These are phyloP conservation scores for Sungouiozyma ichnusensis DNA, from an alignment of 805 yeast species.

Conservation along the genomic window DNA sequence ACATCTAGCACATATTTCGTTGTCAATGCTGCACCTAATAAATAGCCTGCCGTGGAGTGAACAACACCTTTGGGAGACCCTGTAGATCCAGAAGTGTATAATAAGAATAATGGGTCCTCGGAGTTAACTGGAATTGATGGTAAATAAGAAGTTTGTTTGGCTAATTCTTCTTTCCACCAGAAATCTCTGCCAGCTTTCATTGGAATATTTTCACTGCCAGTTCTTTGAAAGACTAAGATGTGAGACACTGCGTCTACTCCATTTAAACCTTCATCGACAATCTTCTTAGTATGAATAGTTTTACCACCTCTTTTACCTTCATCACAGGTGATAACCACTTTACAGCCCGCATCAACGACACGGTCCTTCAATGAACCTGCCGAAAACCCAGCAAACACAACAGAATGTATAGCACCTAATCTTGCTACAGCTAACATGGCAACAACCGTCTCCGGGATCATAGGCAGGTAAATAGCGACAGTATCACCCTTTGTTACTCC, in stretches of 20 bases:
- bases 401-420: slow-evolving; percentile 93
- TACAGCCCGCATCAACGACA: slow-evolving; percentile 75
- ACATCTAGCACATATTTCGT: slow-evolving; percentile 91
- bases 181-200: slow-evolving; percentile 74
- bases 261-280: slow-evolving; percentile 87
- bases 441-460: slow-evolving; percentile 93
- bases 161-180: slow-evolving; percentile 91
- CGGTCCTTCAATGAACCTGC: slow-evolving; percentile 89
- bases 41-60: slow-evolving; percentile 89
- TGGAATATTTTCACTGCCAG: slow-evolving; percentile 63
- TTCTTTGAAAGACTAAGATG: slow-evolving; percentile 81
- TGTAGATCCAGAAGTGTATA: slow-evolving; percentile 96
- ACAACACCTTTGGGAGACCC: slow-evolving; percentile 98
- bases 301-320: slow-evolving; percentile 95
- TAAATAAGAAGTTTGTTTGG: slow-evolving; percentile 69
- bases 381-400: slow-evolving; percentile 93
- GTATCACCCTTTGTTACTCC: slow-evolving; percentile 94
- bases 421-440: slow-evolving; percentile 91
- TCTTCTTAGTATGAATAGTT: slow-evolving; percentile 80
- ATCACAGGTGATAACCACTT: slow-evolving; percentile 85
- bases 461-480: slow-evolving; percentile 92
- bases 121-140: slow-evolving; percentile 82
- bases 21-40: slow-evolving; percentile 84
- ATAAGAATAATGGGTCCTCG: slow-evolving; percentile 91
- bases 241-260: slow-evolving; percentile 64